Percentiles rank a stretch among this genome's conserved stretches.
These are phyloP conservation scores for Lipomyces mesembrius DNA, from an alignment of 805 yeast genomes.

Conservation along the genomic window DNA sequence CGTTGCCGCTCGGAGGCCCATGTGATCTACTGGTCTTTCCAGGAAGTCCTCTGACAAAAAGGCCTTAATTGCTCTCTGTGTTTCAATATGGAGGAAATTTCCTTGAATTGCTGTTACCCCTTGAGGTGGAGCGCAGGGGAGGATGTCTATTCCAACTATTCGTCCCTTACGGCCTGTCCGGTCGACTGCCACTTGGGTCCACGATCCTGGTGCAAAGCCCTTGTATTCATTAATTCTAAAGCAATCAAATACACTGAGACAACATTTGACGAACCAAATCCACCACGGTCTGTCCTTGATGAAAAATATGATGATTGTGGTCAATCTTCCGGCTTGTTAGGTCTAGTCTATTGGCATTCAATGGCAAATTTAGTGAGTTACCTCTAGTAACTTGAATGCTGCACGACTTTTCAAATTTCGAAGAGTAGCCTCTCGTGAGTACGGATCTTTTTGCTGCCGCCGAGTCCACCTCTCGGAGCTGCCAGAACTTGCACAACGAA, in stretches of 20 bases:
- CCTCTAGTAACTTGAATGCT: constrained; percentile 76
- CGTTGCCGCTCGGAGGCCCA: not conserved
- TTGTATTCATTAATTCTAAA: constrained; percentile 13
- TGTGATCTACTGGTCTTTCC: constrained; percentile 39
- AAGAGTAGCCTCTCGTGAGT: constrained; percentile 66
- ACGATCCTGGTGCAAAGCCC: constrained; percentile 91
- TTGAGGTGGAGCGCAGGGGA: constrained; percentile 75
- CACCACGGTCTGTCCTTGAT: constrained; percentile 62
- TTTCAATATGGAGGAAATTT: constrained; percentile 69
- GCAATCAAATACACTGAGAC: not conserved
- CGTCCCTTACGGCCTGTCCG: constrained; percentile 56
- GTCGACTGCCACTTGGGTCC: constrained; percentile 83
- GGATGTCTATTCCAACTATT: constrained; percentile 80
- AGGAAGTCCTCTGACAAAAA: constrained; percentile 51
- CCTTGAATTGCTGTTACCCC: constrained; percentile 88
- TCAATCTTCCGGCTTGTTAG: constrained; percentile 54
- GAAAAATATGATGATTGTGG: constrained; percentile 63
- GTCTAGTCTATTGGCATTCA: not conserved
- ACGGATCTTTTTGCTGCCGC: constrained; percentile 69
- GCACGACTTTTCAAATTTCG: constrained; percentile 79
- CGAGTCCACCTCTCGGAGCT: constrained; percentile 71
- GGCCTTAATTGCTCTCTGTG: constrained; percentile 61
- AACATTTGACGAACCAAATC: constrained; percentile 59
- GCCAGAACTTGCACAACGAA: constrained; percentile 19
- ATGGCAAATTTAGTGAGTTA: not conserved